Base-by-base conservation (phyloP, 2,329 filamentous ascomycete species). In the Stagonosporopsis cucurbitacearum region DNA sequence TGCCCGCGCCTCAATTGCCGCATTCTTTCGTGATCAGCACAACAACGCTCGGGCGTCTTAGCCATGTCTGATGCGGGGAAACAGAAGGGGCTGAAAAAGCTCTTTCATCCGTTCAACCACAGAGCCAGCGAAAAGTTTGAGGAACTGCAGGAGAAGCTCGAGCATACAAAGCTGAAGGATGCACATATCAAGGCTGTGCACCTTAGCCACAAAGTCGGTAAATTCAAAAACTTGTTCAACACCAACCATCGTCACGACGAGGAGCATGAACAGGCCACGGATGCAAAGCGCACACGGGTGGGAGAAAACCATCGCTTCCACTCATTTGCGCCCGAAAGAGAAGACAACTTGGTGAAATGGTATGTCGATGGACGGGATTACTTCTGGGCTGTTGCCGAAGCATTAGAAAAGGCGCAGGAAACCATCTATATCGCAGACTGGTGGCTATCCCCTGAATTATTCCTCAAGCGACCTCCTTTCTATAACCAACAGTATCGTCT, bases 291-390 rank as follows among this genome's bases (percentile, higher is more conserved):
- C 55, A 84, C 82, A 19, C 82, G 79, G 15, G 88, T 95, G 45
- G 82, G 84, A 63, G 85, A 94, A 54, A 82, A 85, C 13, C 88
- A 98, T 72, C 88, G 94, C 37, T 98, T 92, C 79, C 75, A 89
- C n/a, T 96, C 91, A 4, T 99, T 90, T 77, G 96, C 96, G 33
- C 94, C 94, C 0, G 88, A 94, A 72, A 87, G 88, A 39, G 87
- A 94, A 11, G 89, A 88, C 25, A 97, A 98, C 75, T 82, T 90
- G 54, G 82, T 95, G 72, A 98, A 98, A 79, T 99, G 94, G 93
- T 98, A 97, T 77, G 91, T 98, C 11, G 95, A 98, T 72, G 95
- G 92, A 3, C 84, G 92, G 58, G 90, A 98, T 77, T 99, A 99
- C 76, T 96, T 95, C 75, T 96, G 92, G 75, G 89, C 95, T 17